These are phyloP conservation scores for Scutellaria galericulata DNA, from an alignment of 257 asterid genomes.

Conservation along the genomic window DNA sequence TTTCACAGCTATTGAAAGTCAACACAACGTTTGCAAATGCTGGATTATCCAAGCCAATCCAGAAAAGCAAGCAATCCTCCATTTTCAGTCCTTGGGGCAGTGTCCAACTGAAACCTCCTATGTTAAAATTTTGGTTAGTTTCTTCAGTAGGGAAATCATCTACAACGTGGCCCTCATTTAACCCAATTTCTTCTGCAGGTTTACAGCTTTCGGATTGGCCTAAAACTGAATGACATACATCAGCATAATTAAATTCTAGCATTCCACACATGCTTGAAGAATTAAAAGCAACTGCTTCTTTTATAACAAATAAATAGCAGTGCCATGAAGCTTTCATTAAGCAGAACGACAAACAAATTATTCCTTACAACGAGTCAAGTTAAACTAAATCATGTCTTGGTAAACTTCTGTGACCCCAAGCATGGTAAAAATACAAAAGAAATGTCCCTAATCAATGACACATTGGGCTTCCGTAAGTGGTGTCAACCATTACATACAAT, in stretches of 20 bases:
- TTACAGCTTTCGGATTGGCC: conserved; percentile 49
- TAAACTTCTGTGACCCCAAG: conserved; percentile 19
- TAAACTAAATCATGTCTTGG: not conserved
- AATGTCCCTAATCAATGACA: conserved; percentile 31
- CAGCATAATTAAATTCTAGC: conserved; percentile 56
- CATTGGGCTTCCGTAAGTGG: conserved; percentile 71
- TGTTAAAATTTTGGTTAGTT: conserved; percentile 41
- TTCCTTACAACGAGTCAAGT: not conserved
- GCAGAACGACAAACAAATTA: not conserved
- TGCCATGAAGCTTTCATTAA: no score
- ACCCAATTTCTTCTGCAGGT: conserved; percentile 37
- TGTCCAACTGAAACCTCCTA: conserved; percentile 87
- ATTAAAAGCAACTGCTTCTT: conserved; percentile 41
- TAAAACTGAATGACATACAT: conserved; percentile 58
- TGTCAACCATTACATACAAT: conserved; percentile 94
- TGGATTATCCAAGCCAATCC: conserved; percentile 78
- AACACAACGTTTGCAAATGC: conserved; percentile 78
- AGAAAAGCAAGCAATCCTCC: conserved; percentile 79
- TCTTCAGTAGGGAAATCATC: conserved; percentile 43
- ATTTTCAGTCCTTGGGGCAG: conserved; percentile 65
- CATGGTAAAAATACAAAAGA: conserved; percentile 4
- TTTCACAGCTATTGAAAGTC: conserved; percentile 79
- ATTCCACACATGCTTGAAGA: conserved; percentile 37
- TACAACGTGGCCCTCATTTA: conserved; percentile 33
- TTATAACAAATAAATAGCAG: conserved; percentile 42